Percentiles rank a stretch among this genome's conserved stretches.
Evolutionary conservation across 2,329 filamentous ascomycete species (phyloP).

Genomic region (Botrytis medusae): DNA sequence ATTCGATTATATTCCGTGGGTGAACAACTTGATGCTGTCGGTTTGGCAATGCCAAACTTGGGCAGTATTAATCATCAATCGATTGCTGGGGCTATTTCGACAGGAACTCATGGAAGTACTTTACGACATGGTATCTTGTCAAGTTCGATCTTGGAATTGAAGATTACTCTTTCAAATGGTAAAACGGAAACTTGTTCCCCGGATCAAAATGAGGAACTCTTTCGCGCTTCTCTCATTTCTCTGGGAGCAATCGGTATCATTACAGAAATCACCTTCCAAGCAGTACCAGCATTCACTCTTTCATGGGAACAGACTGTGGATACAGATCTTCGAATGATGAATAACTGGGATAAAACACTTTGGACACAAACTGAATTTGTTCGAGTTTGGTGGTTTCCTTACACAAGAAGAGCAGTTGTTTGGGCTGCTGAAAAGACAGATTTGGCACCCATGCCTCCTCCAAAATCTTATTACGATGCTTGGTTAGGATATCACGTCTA

Average conservation of each 20-base stretch:
- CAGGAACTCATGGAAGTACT: slow-evolving; percentile 90
- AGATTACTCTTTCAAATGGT: slow-evolving; percentile 80
- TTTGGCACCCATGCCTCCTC: slow-evolving; percentile 57
- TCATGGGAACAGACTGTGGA: slow-evolving; percentile 82
- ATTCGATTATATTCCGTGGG: slow-evolving; percentile 78
- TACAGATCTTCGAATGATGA: slow-evolving; percentile 65
- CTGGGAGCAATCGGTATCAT: slow-evolving; percentile 90
- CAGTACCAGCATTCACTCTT: slow-evolving; percentile 78
- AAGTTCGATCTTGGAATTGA: slow-evolving; percentile 71
- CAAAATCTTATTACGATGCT: slow-evolving; percentile 74
- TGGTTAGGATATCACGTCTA: slow-evolving; percentile 84
- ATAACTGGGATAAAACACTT: slow-evolving; percentile 68
- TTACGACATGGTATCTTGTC: slow-evolving; percentile 81
- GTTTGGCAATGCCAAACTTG: slow-evolving; percentile 84
- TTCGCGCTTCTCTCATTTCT: slow-evolving; percentile 82
- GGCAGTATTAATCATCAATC: slow-evolving; percentile 96
- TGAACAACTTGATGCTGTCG: slow-evolving; percentile 68
- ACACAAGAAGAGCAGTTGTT: slow-evolving; percentile 81
- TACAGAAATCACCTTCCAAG: slow-evolving; percentile 81
- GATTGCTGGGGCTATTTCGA: slow-evolving; percentile 87
- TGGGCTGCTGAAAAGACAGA: slow-evolving; percentile 84
- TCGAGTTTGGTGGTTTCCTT: slow-evolving; percentile 96
- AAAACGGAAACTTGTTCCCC: slow-evolving; percentile 69
- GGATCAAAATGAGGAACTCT: slow-evolving; percentile 70
- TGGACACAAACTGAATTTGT: slow-evolving; percentile 89